Percentiles rank a stretch among this genome's conserved stretches.
Conservation (phyloP, 441 rosid genomes). For the Croton laevigatus region DNA sequence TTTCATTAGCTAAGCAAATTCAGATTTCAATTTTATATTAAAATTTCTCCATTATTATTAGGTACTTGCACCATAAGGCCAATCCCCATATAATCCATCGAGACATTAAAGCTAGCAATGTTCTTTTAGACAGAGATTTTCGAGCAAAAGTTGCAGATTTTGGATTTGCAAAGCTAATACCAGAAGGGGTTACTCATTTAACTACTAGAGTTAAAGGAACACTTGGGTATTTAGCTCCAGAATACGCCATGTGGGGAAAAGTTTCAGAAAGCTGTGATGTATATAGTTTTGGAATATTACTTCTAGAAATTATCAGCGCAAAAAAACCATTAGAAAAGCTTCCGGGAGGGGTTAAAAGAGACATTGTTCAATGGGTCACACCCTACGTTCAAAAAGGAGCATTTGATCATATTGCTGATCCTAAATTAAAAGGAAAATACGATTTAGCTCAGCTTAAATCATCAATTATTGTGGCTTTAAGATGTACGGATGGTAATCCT, state of each 20-base stretch:
- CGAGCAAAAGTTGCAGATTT: slow-evolving; percentile 72
- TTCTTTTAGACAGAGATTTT: slow-evolving; percentile 61
- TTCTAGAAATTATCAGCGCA: slow-evolving; percentile 55
- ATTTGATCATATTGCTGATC: slow-evolving; percentile 51
- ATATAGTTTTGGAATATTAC: slow-evolving; percentile 66
- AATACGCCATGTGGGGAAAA: slow-evolving; percentile 79
- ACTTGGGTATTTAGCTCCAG: slow-evolving; percentile 70
- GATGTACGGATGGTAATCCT: slow-evolving; percentile 43
- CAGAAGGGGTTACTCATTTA: slow-evolving; percentile 67
- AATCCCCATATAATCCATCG: slow-evolving; percentile 77
- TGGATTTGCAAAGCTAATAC: slow-evolving; percentile 72
- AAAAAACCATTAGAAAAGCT: slow-evolving; percentile 59
- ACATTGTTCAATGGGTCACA: slow-evolving; percentile 58
- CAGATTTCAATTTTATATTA: background rate
- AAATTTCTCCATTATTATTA: slow-evolving; percentile 15
- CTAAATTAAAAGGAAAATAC: slow-evolving; percentile 51
- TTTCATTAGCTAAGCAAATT: background rate
- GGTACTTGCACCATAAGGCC: slow-evolving; percentile 89
- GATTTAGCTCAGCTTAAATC: slow-evolving; percentile 45
- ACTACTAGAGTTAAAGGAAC: slow-evolving; percentile 77
- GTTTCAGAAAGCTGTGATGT: slow-evolving; percentile 76
- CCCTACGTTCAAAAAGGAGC: slow-evolving; percentile 49
- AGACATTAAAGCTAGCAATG: slow-evolving; percentile 75
- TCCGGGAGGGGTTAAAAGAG: slow-evolving; percentile 34
- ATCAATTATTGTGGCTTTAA: slow-evolving; percentile 39